Evolutionary conservation across 169 alveolate species (phyloP).

Genomic region (Eimeria sp.): DNA sequence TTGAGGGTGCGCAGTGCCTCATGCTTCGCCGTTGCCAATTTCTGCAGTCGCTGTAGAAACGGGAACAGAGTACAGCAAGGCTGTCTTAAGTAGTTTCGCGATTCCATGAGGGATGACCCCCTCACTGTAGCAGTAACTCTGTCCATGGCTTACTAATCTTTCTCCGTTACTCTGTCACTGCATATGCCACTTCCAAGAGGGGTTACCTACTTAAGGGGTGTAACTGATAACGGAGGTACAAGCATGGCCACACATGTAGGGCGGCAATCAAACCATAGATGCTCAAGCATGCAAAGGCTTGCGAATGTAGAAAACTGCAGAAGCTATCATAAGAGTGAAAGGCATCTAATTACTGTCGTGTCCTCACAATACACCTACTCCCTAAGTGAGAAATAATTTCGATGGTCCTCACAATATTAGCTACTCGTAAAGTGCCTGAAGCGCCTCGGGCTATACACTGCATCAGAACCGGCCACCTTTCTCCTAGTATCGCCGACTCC

Average conservation of each 20-base stretch:
- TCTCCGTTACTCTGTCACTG: not conserved
- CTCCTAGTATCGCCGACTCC: not conserved
- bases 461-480: not conserved
- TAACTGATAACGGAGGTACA: not conserved
- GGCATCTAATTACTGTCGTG: not conserved
- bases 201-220: not conserved
- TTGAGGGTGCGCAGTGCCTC: slow-evolving; percentile 51
- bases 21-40: slow-evolving; percentile 16
- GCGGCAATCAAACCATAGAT: not conserved
- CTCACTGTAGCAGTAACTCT: not conserved
- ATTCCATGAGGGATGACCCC: not conserved
- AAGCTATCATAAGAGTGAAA: not conserved
- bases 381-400: no score
- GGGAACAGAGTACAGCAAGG: not conserved
- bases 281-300: not conserved
- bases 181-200: not conserved
- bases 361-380: not conserved
- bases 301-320: not conserved
- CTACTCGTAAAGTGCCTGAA: no score
- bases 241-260: not conserved
- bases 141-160: not conserved
- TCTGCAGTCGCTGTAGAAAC: slow-evolving; percentile 35
- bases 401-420: no score
- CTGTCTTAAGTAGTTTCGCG: not conserved
- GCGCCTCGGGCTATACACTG: not conserved